phyloP scores from a whole-genome alignment of 1,284 basidiomycete species.

The Ustilago esculenta region DNA sequence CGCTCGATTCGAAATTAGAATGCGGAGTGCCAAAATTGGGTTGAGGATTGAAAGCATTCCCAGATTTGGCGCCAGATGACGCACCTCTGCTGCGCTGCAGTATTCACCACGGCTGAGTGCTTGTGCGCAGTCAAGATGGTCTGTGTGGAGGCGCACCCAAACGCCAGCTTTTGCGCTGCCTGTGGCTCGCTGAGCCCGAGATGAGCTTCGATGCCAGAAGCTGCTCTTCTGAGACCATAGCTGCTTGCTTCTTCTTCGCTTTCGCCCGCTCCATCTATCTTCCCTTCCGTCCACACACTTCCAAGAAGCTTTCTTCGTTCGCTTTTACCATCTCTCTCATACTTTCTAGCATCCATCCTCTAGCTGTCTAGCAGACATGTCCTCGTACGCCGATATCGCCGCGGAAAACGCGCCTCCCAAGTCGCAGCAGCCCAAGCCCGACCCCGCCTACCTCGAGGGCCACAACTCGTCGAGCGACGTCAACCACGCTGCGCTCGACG shows the following conservation, averaged over 20 bases:
- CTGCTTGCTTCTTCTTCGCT: too few relatives aligned
- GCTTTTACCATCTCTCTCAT: not conserved
- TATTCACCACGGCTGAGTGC: slow-evolving; percentile 1
- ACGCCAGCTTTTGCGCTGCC: too few relatives aligned
- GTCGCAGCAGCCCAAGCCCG: slow-evolving; percentile 50
- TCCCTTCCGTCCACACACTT: not conserved
- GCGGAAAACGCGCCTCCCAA: slow-evolving; percentile 49
- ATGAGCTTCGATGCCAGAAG: too few relatives aligned
- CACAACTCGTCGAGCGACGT: slow-evolving; percentile 10
- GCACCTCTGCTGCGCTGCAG: slow-evolving; percentile 19
- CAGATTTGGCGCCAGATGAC: slow-evolving; percentile 25
- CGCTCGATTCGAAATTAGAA: too few relatives aligned
- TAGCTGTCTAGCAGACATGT: slow-evolving; percentile 15
- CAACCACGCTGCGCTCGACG: slow-evolving; percentile 29
- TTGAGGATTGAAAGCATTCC: slow-evolving; percentile 13
- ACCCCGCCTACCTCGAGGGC: slow-evolving; percentile 49
- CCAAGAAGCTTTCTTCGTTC: not conserved
- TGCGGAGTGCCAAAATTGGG: slow-evolving; percentile 7
- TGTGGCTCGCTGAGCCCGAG: too few relatives aligned
- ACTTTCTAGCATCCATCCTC: not conserved
- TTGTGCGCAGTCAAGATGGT: too few relatives aligned
- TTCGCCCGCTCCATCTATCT: too few relatives aligned
- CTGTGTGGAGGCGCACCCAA: slow-evolving; percentile 9
- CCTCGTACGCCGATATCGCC: slow-evolving; percentile 54
- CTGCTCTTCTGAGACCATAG: too few relatives aligned